Conservation (phyloP, 768 basidiomycete genomes). For the Russula brevipes region DNA sequence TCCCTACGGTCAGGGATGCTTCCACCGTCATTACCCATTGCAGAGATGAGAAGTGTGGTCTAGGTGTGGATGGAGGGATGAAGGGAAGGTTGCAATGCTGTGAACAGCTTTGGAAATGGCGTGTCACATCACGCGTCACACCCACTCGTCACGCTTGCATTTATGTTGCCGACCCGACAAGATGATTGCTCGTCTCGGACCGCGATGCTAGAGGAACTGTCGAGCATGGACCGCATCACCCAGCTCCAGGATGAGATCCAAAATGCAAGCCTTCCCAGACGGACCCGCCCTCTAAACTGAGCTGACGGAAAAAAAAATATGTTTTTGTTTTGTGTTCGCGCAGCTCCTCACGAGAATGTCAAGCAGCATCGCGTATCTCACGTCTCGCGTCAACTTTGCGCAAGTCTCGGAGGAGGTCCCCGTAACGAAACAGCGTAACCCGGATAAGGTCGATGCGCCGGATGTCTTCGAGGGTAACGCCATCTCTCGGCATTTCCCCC, state of each 20-base stretch:
- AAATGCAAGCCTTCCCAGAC: slow-evolving; percentile 44
- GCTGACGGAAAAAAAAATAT: neutral
- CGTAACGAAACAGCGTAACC: slow-evolving; percentile 72
- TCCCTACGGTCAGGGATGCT: slow-evolving; percentile 82
- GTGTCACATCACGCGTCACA: slow-evolving; percentile 5
- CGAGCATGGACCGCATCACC: slow-evolving; percentile 94
- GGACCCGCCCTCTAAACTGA: neutral
- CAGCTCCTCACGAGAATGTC: slow-evolving; percentile 89
- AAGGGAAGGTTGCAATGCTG: neutral
- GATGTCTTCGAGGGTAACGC: slow-evolving; percentile 69
- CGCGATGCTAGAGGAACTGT: slow-evolving; percentile 88
- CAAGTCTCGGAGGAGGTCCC: slow-evolving; percentile 77
- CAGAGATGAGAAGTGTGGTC: neutral
- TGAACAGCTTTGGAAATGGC: neutral
- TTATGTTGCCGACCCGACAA: neutral
- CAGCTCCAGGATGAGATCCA: slow-evolving; percentile 95
- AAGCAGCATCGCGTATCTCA: slow-evolving; percentile 73
- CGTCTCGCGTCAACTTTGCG: slow-evolving; percentile 65
- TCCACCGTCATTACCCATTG: slow-evolving; percentile 86
- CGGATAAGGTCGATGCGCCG: slow-evolving; percentile 64
- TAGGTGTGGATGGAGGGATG: neutral
- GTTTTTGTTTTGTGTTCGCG: neutral
- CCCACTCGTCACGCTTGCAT: slow-evolving; percentile 1
- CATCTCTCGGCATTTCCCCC: no score
- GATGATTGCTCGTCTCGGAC: slow-evolving; percentile 35